phyloP scores from a whole-genome alignment of 1,139 yeast species.

The Debaryomyces subglobosus region DNA sequence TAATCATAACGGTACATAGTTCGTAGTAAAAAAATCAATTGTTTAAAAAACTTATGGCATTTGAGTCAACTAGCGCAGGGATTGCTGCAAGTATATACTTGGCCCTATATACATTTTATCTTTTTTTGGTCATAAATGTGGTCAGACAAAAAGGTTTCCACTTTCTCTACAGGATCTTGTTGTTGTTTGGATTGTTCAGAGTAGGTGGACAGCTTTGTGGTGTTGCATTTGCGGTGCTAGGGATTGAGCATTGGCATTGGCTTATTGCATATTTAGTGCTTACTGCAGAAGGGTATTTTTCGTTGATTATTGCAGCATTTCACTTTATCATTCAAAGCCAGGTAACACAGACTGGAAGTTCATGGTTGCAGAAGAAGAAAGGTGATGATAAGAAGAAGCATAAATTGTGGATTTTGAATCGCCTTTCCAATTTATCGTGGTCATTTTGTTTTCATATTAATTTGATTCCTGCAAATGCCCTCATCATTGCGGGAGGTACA shows the following conservation, averaged over 20 bases:
- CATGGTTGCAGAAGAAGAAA: slow-evolving; percentile 14
- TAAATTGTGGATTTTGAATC: background rate
- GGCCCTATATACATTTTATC: slow-evolving; percentile 29
- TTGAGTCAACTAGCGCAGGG: slow-evolving; percentile 25
- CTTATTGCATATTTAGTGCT: slow-evolving; percentile 41
- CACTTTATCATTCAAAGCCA: slow-evolving; percentile 33
- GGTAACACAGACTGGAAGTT: slow-evolving; percentile 17
- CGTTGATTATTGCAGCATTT: slow-evolving; percentile 32
- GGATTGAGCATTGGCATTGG: slow-evolving; percentile 33
- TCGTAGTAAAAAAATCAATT: background rate
- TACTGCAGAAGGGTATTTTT: slow-evolving; percentile 44
- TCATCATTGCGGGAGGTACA: slow-evolving; percentile 38
- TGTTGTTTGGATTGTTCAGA: slow-evolving; percentile 33
- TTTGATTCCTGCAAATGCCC: slow-evolving; percentile 38
- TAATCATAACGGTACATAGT: background rate
- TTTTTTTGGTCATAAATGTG: slow-evolving; percentile 18
- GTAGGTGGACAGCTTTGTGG: slow-evolving; percentile 40
- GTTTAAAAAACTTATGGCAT: slow-evolving; percentile 14
- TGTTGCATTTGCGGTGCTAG: slow-evolving; percentile 34
- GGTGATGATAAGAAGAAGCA: background rate
- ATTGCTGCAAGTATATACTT: slow-evolving; percentile 38
- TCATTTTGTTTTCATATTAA: slow-evolving; percentile 23
- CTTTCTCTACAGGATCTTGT: slow-evolving; percentile 25
- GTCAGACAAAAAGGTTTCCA: slow-evolving; percentile 25
- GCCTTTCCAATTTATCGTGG: slow-evolving; percentile 2